These are phyloP conservation scores for Boletus insuetus DNA, from an alignment of 768 basidiomycete species.

Conservation along the genomic window DNA sequence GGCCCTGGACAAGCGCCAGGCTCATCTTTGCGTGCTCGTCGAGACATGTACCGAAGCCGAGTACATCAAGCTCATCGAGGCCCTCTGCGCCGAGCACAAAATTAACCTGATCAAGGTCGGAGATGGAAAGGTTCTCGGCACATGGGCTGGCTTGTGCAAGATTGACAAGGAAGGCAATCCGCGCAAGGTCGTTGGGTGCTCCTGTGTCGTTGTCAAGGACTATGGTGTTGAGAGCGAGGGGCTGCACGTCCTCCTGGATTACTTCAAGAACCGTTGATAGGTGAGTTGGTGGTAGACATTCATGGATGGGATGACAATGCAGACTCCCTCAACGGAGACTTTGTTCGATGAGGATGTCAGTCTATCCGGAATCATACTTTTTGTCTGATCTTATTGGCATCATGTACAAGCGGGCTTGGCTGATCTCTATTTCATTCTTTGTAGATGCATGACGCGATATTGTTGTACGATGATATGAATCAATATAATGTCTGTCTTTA, in stretches of 20 bases:
- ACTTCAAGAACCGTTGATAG: conserved; percentile 90
- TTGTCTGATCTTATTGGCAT: conserved; percentile 53
- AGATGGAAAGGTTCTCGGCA: conserved; percentile 96
- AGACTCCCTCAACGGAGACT: conserved; percentile 92
- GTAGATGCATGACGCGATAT: conserved; percentile 5
- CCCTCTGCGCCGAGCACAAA: conserved; percentile 98
- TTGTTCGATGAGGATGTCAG: conserved; percentile 56
- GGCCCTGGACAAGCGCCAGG: conserved; percentile 97
- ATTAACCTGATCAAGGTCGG: conserved; percentile 99
- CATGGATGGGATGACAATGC: conserved; percentile 65
- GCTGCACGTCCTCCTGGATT: conserved; percentile 87
- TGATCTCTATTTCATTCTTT: conserved; percentile 4
- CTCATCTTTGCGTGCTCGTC: conserved; percentile 97
- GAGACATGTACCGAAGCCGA: conserved; percentile 99
- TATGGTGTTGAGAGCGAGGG: conserved; percentile 96
- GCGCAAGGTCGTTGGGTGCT: conserved; percentile 91
- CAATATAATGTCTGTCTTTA: background rate
- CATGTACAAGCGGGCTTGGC: background rate
- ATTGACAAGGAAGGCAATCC: conserved; percentile 99
- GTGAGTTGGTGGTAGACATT: conserved; percentile 26
- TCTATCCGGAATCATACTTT: conserved; percentile 30
- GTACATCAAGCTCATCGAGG: conserved; percentile 99
- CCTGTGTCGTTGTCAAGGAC: conserved; percentile 96
- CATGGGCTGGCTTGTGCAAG: conserved; percentile 99
- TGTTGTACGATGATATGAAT: conserved; percentile 17